Conservation (phyloP, 306 rosid species). For the Abrus precatorius region DNA sequence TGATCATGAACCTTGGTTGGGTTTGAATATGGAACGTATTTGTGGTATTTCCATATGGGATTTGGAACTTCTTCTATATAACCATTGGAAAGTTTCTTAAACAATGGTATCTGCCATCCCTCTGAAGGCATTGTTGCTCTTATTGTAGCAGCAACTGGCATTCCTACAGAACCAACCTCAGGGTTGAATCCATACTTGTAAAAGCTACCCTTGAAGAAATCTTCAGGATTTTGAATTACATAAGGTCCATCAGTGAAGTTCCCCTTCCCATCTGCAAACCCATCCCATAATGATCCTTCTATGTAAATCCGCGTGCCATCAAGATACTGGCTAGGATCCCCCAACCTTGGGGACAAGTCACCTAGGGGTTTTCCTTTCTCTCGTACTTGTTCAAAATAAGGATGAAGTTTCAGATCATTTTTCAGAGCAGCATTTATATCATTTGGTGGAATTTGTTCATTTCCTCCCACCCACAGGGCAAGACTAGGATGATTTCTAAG, state of each 20-base stretch:
- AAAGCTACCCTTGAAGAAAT: conserved; percentile 72
- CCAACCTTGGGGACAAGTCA: conserved; percentile 39
- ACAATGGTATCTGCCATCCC: conserved; percentile 94
- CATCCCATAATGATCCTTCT: conserved; percentile 92
- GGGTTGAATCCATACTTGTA: conserved; percentile 88
- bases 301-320: conserved; percentile 91
- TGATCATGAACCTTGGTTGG: conserved; percentile 83
- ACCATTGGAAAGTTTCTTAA: conserved; percentile 69
- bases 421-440: conserved; percentile 79
- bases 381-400: conserved; percentile 57
- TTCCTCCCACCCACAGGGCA: conserved; percentile 99
- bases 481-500: conserved; percentile 94
- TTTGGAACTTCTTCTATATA: conserved; percentile 88
- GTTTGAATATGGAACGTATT: conserved; percentile 88
- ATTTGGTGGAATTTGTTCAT: conserved; percentile 90
- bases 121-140: conserved; percentile 92
- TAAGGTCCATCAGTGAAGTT: conserved; percentile 90
- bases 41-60: conserved; percentile 97
- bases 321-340: conserved; percentile 89
- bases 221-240: conserved; percentile 91
- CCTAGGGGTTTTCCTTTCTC: conserved; percentile 48
- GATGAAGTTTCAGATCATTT: conserved; percentile 84
- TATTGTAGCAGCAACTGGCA: conserved; percentile 95
- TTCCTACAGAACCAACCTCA: conserved; percentile 93
- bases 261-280: conserved; percentile 93